Evolutionary conservation across 352 stramenopile genomes (phyloP).

Genomic region (Phytophthora sp.): DNA sequence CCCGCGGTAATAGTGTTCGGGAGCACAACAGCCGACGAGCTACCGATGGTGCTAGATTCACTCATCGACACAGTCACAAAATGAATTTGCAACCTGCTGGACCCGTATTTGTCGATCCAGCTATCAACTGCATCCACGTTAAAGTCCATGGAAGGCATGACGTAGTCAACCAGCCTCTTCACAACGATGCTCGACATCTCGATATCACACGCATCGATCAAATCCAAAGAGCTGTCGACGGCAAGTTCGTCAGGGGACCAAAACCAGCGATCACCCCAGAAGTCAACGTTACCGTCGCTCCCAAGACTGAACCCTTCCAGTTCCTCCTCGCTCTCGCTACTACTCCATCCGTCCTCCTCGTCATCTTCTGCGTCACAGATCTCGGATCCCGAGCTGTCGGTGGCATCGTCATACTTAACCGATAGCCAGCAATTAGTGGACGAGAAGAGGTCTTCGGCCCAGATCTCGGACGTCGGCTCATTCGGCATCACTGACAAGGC

Average conservation of each 20-base stretch:
- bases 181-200: conserved; percentile 11
- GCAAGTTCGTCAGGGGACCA: conserved; percentile 14
- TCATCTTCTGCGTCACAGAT: conserved; percentile 17
- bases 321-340: conserved; percentile 28
- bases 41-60: conserved; percentile 3
- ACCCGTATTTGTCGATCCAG: conserved; percentile 40
- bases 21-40: conserved; percentile 4
- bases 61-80: conserved; percentile 22
- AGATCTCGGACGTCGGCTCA: conserved; percentile 21
- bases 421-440: conserved; percentile 21
- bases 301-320: conserved; percentile 25
- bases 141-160: conserved; percentile 36
- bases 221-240: neutral
- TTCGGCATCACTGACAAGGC: neutral
- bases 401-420: conserved; percentile 13
- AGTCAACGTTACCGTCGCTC: conserved; percentile 14
- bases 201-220: neutral
- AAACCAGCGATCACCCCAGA: conserved; percentile 33
- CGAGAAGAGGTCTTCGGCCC: conserved; percentile 30
- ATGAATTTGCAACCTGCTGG: conserved; percentile 21
- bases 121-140: conserved; percentile 13
- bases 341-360: conserved; percentile 25
- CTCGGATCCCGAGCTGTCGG: conserved; percentile 34
- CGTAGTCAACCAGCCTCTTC: conserved; percentile 26
- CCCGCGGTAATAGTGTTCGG: conserved; percentile 3